A percentile compares a stretch with the other conserved stretches of the same genome.
Conservation (phyloP, 768 basidiomycete genomes). For the Basidioascus undulatus region DNA sequence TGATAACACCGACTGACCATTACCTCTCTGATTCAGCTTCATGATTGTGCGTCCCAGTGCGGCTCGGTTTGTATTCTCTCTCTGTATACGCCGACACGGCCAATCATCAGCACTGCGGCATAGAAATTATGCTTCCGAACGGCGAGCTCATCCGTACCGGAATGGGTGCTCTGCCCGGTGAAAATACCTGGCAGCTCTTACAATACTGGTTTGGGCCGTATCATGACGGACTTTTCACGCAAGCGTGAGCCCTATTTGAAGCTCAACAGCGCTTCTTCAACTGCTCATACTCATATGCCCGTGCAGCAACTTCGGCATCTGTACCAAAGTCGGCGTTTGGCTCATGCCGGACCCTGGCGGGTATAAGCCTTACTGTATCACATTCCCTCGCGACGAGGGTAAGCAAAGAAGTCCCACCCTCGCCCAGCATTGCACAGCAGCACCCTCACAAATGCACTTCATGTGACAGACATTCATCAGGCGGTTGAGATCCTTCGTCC, state of each 20-base stretch:
- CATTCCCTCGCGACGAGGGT: conserved; percentile 5
- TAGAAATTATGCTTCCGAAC: conserved; percentile 10
- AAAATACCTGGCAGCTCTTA: conserved; percentile 7
- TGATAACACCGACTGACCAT: too few species aligned
- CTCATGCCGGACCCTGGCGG: conserved; percentile 8
- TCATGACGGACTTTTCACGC: conserved; percentile 10
- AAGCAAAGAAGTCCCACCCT: too few species aligned
- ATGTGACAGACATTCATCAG: conserved; percentile 1
- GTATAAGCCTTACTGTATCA: conserved; percentile 7
- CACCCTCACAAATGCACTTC: too few species aligned
- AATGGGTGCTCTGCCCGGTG: conserved; percentile 7
- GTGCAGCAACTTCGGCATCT: conserved; percentile 5
- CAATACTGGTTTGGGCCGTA: conserved; percentile 8
- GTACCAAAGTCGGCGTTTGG: conserved; percentile 8
- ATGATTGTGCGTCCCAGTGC: too few species aligned
- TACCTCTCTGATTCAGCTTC: too few species aligned
- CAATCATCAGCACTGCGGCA: conserved; percentile 8
- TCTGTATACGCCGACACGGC: too few species aligned
- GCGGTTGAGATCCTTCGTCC: conserved; percentile 3
- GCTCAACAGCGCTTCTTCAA: too few species aligned
- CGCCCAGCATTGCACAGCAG: too few species aligned
- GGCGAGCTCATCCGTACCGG: conserved; percentile 9
- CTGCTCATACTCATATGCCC: background rate
- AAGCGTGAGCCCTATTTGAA: too few species aligned
- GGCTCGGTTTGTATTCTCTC: too few species aligned